Base-by-base conservation (phyloP, 1,284 basidiomycete species). In the Ceratobasidium sp. region DNA sequence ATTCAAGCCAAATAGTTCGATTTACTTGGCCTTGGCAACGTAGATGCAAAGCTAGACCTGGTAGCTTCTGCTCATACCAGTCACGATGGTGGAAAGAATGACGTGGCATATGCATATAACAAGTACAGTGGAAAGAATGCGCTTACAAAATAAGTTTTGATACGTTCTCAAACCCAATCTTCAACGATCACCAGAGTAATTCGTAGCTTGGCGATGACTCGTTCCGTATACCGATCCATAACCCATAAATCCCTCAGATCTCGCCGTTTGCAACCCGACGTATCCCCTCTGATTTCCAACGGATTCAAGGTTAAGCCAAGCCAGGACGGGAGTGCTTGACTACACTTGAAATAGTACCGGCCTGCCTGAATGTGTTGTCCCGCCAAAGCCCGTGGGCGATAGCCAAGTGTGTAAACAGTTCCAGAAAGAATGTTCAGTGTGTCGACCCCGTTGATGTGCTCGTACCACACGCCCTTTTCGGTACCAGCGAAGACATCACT, bases 181-280 rank as follows among this genome's bases (percentile, higher is more conserved):
- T 55, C 56, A 13, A 44, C 46, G 51, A 66, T 55, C 0, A 63
- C 51, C 3, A 66, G 56, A 28, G 49, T 42, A 10, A 75, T 44
- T 40, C 72, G 56, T 18, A 66, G 28, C 49, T 63, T 63, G 18
- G 72, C 72, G 23, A 75, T 49, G 18, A 40, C 72, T n/a, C 49
- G 28, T 39, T 53, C 46, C 28, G 72, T 55, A 39, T 33, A 42
- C 51, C 61, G 44, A 39, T 75, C 72, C 18, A 64, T 6, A 18
- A 66, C 60, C 46, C 58, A 53, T 23, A 73, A 7, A 46, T 73
- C 71, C 40, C 71, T 73, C 15, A 73, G 46, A 40, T 73, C 60
- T 1, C 71, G 71, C 26, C 71, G 42, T 49, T 53, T 42, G 49
- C 60, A 68, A 12, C 64, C 75, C 18, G 42, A 58, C 18, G 53